These are phyloP conservation scores for Geoglossum cookeanum DNA, from an alignment of 2,329 filamentous ascomycete genomes.

Conservation along the genomic window DNA sequence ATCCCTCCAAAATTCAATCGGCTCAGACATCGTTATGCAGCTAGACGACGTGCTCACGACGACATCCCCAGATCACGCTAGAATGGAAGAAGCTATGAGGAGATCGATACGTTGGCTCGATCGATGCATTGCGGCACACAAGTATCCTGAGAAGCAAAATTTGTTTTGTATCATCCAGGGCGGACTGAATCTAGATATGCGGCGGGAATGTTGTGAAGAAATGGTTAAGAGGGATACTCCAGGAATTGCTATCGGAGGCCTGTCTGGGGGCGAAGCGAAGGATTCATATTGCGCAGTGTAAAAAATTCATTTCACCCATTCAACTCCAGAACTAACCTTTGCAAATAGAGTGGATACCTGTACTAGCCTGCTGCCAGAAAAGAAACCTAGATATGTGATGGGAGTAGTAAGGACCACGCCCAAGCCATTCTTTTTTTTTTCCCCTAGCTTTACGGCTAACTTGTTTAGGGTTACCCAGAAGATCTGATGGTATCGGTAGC, in stretches of 20 bases:
- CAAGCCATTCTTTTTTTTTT: not conserved
- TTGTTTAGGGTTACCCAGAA: slow-evolving; percentile 62
- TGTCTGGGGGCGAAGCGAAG: slow-evolving; percentile 92
- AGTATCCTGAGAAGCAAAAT: slow-evolving; percentile 66
- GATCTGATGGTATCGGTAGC: slow-evolving; percentile 87
- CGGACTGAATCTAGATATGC: slow-evolving; percentile 72
- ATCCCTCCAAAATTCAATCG: slow-evolving; percentile 86
- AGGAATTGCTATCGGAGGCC: slow-evolving; percentile 85
- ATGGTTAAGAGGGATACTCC: slow-evolving; percentile 88
- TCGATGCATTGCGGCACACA: slow-evolving; percentile 78
- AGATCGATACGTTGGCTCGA: slow-evolving; percentile 91
- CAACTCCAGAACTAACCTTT: not conserved
- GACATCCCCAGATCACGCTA: slow-evolving; percentile 69
- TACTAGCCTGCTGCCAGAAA: slow-evolving; percentile 63
- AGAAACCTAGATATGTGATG: slow-evolving; percentile 98
- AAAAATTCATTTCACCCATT: slow-evolving; percentile 4
- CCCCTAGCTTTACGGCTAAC: slow-evolving; percentile 9
- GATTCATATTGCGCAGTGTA: slow-evolving; percentile 72
- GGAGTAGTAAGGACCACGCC: slow-evolving; percentile 44
- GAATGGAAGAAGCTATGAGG: slow-evolving; percentile 90
- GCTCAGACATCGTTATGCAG: slow-evolving; percentile 98
- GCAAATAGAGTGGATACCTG: slow-evolving; percentile 49
- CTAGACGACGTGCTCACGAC: slow-evolving; percentile 95
- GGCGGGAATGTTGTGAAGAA: slow-evolving; percentile 60
- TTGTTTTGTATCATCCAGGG: slow-evolving; percentile 98